Percentiles rank a stretch among this genome's conserved stretches.
Conservation (phyloP, 805 yeast genomes). For the Candida methanosorbosa region DNA sequence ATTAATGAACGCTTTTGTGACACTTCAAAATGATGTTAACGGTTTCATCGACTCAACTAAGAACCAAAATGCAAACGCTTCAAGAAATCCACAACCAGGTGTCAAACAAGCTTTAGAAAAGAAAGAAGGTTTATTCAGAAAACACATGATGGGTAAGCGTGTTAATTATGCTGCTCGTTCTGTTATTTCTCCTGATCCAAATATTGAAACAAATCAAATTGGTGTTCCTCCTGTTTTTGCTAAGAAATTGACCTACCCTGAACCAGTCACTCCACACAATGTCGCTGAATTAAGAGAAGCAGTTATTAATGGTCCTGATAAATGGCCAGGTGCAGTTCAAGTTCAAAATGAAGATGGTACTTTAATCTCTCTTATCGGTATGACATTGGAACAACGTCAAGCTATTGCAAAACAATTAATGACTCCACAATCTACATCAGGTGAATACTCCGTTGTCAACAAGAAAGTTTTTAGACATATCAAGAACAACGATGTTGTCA, state of each 20-base stretch:
- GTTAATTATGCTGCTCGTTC: conserved; percentile 99
- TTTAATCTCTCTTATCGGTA: conserved; percentile 70
- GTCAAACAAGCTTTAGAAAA: conserved; percentile 95
- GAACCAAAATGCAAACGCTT: conserved; percentile 63
- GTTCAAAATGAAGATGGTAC: conserved; percentile 94
- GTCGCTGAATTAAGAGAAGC: conserved; percentile 88
- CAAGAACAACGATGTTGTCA: conserved; percentile 87
- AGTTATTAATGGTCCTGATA: conserved; percentile 94
- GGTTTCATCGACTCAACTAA: conserved; percentile 89
- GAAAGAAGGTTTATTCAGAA: conserved; percentile 97
- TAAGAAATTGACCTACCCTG: conserved; percentile 90
- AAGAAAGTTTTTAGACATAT: conserved; percentile 94
- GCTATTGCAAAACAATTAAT: conserved; percentile 89
- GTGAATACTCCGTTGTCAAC: conserved; percentile 56
- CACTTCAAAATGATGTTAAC: conserved; percentile 91
- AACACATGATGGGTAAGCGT: conserved; percentile 99
- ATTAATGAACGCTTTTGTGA: conserved; percentile 92
- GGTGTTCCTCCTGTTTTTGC: conserved; percentile 99
- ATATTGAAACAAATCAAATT: conserved; percentile 93
- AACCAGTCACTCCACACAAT: conserved; percentile 91
- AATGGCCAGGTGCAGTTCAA: conserved; percentile 98
- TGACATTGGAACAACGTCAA: conserved; percentile 90
- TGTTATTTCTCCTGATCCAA: conserved; percentile 98
- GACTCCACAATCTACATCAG: conserved; percentile 58
- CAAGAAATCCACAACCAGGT: conserved; percentile 82